Evolutionary conservation across 768 basidiomycete genomes (phyloP), one percentile per base, ranked within the genome.

Genomic region (Tulasnella sp.): DNA sequence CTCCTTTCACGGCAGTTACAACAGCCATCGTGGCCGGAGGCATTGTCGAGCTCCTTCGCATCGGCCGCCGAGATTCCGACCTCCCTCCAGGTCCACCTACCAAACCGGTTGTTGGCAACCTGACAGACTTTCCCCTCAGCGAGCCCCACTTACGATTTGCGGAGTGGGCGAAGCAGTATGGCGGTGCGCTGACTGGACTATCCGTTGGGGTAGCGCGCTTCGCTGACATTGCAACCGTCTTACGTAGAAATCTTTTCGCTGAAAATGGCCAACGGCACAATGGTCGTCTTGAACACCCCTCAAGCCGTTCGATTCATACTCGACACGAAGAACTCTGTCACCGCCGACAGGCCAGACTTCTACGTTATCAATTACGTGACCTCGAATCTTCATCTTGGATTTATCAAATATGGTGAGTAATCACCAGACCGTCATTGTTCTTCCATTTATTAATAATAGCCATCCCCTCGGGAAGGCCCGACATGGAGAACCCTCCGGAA

Each of bases 41-140:
- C 73, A 41, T 74, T 40, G 37, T 74, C n/a, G 44, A 74, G 34
- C 28, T 60, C 50, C 40, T 74, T 20, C 78, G 69, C 31, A 40
- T 79, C 5, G 78, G 78, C 42, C 60, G 69, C 4, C 60, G 78
- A 84, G 78, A 80, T 12, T 75, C 81, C 44, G 81, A 82, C 75
- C 80, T 84, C 22, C 84, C 84, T 28, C 84, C 84, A 37, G 85
- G 85, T 6, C 85, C 85, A 12, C 82, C 83, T 12, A 83, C 83
- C 18, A 37, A 80, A 28, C 84, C 84, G 2, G 48, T 85, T 64
- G 28, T 84, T 14, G 84, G 84, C 1, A 85, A 85, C 72, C 18
- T 84, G 24, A 75, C 78, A 16, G 75, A 75, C 28, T 82, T 84
- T 37, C 84, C 84, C 9, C 81, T 77, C 28, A 77, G 40, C 28